Evolutionary conservation across 2,329 filamentous ascomycete genomes (phyloP), one percentile per base, ranked within the genome.

Genomic region (Cladosporium sp.): DNA sequence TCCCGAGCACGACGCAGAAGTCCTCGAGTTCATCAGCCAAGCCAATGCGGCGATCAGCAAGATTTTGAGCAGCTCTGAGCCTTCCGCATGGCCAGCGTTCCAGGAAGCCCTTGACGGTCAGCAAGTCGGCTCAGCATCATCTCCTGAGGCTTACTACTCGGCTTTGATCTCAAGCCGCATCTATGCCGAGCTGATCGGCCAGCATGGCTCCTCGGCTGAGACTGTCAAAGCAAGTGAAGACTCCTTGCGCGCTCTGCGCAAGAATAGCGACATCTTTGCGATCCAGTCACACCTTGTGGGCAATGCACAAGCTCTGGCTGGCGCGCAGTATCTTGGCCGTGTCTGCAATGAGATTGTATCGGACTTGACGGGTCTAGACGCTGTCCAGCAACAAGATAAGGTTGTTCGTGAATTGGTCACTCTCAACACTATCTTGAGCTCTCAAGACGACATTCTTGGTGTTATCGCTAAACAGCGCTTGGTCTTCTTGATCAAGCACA

Each of bases 401-500:
- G 61, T 55, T 3, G 68, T 85, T 12, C 75, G 72, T 56, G 76
- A 81, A 54, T 69, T 87, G 2, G 72, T 81, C 3, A 64, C 83
- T 11, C 74, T 87, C 17, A 86, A 86, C 64, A 72, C 78, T 28
- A 73, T 87, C 3, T 65, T 85, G 8, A 69, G 76, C 22, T 76
- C 74, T 3, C 78, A 82, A 59, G 76, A 80, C 7, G 75, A 82
- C 19, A 70, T 77, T 4, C 72, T 78, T 6, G 77, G 71, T 22
- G 78, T 84, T n/a, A 75, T 74, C 47, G 68, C 78, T 1, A 80
- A 79, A 56, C 84, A 92, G 67, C 83, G 92, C 22, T 74, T 94
- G 2, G 85, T 96, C 0, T 94, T 96, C 74, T 86, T 93, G 8
- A 84, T 93, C 42, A 90, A 89, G 69, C 87, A 92, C 63, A 80